Evolutionary conservation across 768 basidiomycete species (phyloP), one percentile per base, ranked within the genome.

Genomic region (Multifurca ochricompacta): DNA sequence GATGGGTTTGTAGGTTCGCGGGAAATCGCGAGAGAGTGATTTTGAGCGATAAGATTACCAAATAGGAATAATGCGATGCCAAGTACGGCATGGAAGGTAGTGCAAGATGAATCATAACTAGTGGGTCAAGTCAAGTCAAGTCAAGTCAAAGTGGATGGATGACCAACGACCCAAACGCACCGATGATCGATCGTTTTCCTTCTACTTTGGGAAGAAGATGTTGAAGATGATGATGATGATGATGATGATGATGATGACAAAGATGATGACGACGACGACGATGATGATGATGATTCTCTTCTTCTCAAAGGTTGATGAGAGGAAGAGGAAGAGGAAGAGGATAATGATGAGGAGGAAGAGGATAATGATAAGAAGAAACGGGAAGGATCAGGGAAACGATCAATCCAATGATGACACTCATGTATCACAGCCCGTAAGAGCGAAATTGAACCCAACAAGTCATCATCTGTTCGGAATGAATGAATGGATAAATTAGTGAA

Each of bases 21-120:
- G 3, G 72, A 66, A 10, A 79, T 67, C 1, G 76, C 77, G 13
- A 81, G 68, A 1, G 73, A 65, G 2, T 78, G 67, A 41, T 80
- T 73, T 54, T 76, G 75, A 5, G 75, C 74, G 49, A 87, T 74
- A 51, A 82, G 67, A 59, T 76, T 81, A 43, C 82, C 85, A 56
- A 84, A 78, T 53, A 81, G 71, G 65, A 81, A 83, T 34, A 87
- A 72, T 3, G 80, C 71, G 21, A 79, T 79, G 48, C 83, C 84
- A 23, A 85, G 71, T 46, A 85, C 73, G 32, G 81, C 73, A 62
- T 86, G 82, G 64, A 87, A 82, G 3, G 82, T 80, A 1, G 81
- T 81, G 4, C n/a, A n/a, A n/a, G 80, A 78, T 4, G 77, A 74
- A 53, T 85, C 83, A 41, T 40, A 67, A 21, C n/a, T n/a, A n/a